Base-by-base conservation (phyloP, 768 basidiomycete species). In the Cystofilobasidium bisporidii region DNA sequence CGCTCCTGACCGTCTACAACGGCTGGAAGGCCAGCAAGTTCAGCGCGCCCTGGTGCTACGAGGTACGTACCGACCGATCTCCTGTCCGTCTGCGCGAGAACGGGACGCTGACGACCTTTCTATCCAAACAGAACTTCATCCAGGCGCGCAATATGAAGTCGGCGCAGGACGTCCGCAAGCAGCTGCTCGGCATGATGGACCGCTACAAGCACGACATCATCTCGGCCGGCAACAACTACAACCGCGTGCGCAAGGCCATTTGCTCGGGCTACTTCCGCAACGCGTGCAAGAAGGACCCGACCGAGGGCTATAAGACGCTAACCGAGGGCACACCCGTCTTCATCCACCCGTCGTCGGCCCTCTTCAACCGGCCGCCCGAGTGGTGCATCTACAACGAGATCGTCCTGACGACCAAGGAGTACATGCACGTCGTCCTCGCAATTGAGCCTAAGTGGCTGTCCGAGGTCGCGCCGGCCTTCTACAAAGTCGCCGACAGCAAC, bases 401-500 rank as follows among this genome's bases (percentile, higher is more conserved):
- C 73, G 87, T 98, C 63, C 81, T 98, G 71, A 98, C 96, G 17
- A 96, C 96, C 56, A 84, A 92, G 73, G 89, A 91, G 78, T 96
- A 89, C 71, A 77, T 77, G 75, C 76, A 77, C 67, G 74, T 75
- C 66, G 74, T 98, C 53, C 94, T 91, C 0, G 89, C 91, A 0
- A 83, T 99, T 69, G 96, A 99, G 75, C 94, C 96, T 5, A 96
- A 96, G 77, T 99, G 94, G 96, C 84, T 98, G 11, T 89, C 92
- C 22, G 93, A 99, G 74, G 92, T 94, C 28, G 96, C 94, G 10
- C 94, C 96, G 1, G 91, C 93, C 69, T 97, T 96, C 82, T 99
- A 98, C 87, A 90, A 89, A 78, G 91, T 99, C 53, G 92, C 94
- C 2, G 96, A 98, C 77, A 88, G 85, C 63, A 93, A 92, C 80